Evolutionary conservation across 257 asterid genomes (phyloP).

Genomic region (Ocimum tenuiflorum): DNA sequence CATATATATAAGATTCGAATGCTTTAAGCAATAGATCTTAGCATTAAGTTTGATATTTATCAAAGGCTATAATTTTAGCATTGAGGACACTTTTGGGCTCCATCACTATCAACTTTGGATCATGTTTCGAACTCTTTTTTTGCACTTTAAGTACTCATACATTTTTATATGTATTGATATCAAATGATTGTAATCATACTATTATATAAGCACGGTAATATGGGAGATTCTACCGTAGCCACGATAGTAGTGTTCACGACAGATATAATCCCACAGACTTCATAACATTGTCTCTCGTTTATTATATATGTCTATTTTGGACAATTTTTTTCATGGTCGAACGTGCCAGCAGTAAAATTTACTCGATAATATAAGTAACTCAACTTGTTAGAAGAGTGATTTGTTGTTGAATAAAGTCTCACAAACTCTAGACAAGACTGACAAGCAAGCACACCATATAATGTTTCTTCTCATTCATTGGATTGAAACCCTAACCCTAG

Average conservation of each 20-base stretch:
- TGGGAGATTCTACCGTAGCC: too few relatives aligned
- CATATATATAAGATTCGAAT: too few relatives aligned
- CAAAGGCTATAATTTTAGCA: too few relatives aligned
- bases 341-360: too few relatives aligned
- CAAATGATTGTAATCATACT: neutral
- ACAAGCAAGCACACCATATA: neutral
- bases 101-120: neutral
- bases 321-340: too few relatives aligned
- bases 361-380: neutral
- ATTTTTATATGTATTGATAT: neutral
- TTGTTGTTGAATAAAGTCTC: neutral
- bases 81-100: neutral
- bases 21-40: too few relatives aligned
- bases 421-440: neutral
- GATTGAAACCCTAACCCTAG: constrained; percentile 34
- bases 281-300: too few relatives aligned
- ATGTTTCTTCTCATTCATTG: neutral
- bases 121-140: neutral
- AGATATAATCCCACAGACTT: too few relatives aligned
- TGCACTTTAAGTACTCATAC: neutral
- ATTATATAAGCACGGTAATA: too few relatives aligned
- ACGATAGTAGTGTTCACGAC: too few relatives aligned
- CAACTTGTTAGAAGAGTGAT: neutral
- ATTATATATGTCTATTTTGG: too few relatives aligned
- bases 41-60: too few relatives aligned